Base-by-base conservation (phyloP, 345 rosid species). In the Citrus maxima region DNA sequence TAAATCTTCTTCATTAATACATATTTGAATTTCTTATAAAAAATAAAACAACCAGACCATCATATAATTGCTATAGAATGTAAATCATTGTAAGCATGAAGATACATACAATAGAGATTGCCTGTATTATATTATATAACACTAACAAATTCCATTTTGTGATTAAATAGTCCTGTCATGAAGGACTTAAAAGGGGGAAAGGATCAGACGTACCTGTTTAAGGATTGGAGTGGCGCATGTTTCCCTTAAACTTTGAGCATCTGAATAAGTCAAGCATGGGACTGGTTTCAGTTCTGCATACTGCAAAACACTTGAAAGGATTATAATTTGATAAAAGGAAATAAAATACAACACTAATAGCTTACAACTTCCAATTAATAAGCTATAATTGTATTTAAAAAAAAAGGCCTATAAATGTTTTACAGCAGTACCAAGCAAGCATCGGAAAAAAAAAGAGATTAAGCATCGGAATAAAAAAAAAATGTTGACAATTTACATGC, bases 211-310 rank as follows among this genome's bases (percentile, higher is more conserved):
- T 80, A 94, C 99, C 98, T 94, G 99, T 61, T 90, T 94, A 81
- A 96, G 92, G 80, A 91, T 91, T 46, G 97, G 91, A 80, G 98
- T 96, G 77, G 98, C 90, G 42, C 85, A 85, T 72, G 84, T 85
- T 80, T 91, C 97, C 80, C 97, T 93, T 64, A 93, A 82, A 65
- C 62, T 82, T 70, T 87, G 87, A 27, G 99, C 99, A 82, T 93
- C 92, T 22, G 92, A 78, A 84, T 88, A 91, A 66, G 97, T 94
- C 88, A 94, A 80, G 83, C 99, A 94, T 54, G 95, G 92, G 75
- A 96, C 99, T 35, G 99, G 99, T 84, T 90, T 93, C 80, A 96
- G 93, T 85, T 96, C 98, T 40, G 98, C 99, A 77, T 96, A 96
- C 99, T 96, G 85, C 84, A 87, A 76, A 42, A 32, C 40, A 80